Evolutionary conservation across 768 basidiomycete genomes (phyloP).

Genomic region (Amanita thiersii): DNA sequence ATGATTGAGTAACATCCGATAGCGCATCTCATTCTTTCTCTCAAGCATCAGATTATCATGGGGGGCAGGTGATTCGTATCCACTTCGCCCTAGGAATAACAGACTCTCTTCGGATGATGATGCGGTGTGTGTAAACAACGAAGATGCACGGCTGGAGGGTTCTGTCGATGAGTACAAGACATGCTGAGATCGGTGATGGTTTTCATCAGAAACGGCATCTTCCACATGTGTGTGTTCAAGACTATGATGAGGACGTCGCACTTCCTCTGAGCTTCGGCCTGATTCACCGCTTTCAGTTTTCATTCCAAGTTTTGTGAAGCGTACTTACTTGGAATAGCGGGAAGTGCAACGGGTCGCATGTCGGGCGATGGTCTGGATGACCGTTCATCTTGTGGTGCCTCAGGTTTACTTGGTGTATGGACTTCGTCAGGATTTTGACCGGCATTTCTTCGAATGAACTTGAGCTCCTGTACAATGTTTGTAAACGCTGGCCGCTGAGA

Average conservation of each 20-base stretch:
- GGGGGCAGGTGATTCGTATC: slow-evolving; percentile 36
- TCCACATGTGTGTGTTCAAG: neutral
- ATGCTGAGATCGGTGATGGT: slow-evolving; percentile 4
- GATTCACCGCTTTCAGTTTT: too few relatives aligned
- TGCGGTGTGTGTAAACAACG: slow-evolving; percentile 19
- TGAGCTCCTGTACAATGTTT: slow-evolving; percentile 39
- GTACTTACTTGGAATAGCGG: slow-evolving; percentile 4
- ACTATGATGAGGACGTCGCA: neutral
- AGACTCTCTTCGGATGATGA: slow-evolving; percentile 16
- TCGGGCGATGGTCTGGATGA: slow-evolving; percentile 21
- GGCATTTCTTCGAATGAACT: slow-evolving; percentile 32
- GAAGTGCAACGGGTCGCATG: slow-evolving; percentile 21
- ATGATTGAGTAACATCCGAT: slow-evolving; percentile 58
- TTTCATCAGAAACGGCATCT: neutral
- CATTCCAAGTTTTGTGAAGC: too few relatives aligned
- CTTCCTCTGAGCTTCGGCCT: slow-evolving; percentile 5
- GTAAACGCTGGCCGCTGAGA: slow-evolving; percentile 44
- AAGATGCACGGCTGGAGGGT: slow-evolving; percentile 18
- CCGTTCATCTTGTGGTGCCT: slow-evolving; percentile 12
- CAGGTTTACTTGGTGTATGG: neutral
- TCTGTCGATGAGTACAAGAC: slow-evolving; percentile 1
- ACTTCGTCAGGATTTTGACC: slow-evolving; percentile 21
- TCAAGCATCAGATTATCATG: slow-evolving; percentile 31
- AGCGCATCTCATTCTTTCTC: slow-evolving; percentile 53
- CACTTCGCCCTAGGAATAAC: slow-evolving; percentile 14